phyloP scores from a whole-genome alignment of 78 protist genomes.

The Creolimax fragrantissima region DNA sequence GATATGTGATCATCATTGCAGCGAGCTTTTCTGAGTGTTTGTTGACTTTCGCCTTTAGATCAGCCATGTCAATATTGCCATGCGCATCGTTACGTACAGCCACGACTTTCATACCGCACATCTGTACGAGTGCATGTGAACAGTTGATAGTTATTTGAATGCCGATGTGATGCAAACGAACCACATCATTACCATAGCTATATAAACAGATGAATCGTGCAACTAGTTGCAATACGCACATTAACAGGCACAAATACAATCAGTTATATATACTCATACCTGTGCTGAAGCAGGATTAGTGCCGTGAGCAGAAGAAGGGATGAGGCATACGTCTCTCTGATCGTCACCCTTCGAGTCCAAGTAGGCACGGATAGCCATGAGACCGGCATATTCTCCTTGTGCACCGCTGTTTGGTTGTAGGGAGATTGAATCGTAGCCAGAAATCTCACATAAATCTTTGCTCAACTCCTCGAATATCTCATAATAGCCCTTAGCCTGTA shows the following conservation, averaged over 20 bases:
- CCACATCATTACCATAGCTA: not conserved
- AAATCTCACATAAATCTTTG: slow-evolving; percentile 51
- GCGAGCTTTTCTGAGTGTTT: slow-evolving; percentile 77
- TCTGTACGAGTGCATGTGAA: too few species aligned
- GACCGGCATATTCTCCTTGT: slow-evolving; percentile 94
- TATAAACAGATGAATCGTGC: not conserved
- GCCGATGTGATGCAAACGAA: not conserved
- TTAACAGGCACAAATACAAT: too few species aligned
- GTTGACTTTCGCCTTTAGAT: slow-evolving; percentile 39
- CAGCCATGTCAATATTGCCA: slow-evolving; percentile 79
- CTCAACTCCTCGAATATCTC: slow-evolving; percentile 34
- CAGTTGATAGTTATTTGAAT: too few species aligned
- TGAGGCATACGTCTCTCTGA: slow-evolving; percentile 88
- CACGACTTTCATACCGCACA: slow-evolving; percentile 31
- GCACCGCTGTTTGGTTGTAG: slow-evolving; percentile 96
- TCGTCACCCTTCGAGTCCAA: slow-evolving; percentile 51
- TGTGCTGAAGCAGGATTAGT: slow-evolving; percentile 97
- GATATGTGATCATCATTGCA: slow-evolving; percentile 89
- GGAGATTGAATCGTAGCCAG: slow-evolving; percentile 77
- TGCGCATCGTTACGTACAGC: slow-evolving; percentile 54
- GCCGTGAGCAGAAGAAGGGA: slow-evolving; percentile 96
- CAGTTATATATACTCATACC: slow-evolving; percentile 48
- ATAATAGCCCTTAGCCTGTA: slow-evolving; percentile 47
- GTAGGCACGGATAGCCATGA: slow-evolving; percentile 78
- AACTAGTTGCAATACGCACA: too few species aligned